Base-by-base conservation (phyloP, 1,139 yeast species). In the Fermentozyma sake region DNA sequence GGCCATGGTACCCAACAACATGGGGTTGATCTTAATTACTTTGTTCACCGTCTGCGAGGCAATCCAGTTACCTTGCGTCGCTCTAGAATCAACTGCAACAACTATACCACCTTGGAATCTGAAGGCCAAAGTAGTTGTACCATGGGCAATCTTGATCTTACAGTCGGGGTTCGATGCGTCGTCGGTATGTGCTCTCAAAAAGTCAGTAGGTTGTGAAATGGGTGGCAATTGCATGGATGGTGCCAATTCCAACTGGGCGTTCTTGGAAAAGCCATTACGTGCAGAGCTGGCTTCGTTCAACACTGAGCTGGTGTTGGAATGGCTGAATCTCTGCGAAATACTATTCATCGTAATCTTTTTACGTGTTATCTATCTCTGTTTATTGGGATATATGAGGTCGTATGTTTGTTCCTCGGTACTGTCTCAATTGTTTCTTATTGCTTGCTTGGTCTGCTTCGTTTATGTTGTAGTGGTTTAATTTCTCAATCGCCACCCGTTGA, bases 21-120 rank as follows among this genome's bases (percentile, higher is more conserved):
- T 83, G 29, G 97, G 96, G 58, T 93, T 93, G 61, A 91, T 91
- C 57, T 91, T 91, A 52, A 91, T 89, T 29, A 91, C 98, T 61
- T 91, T 91, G 61, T 91, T 89, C 41, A 91, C 99, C 2, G 96
- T 87, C 58, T 89, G 97, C 14, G 97, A 87, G 10, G 97, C 98
- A 48, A 93, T 82, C 96, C 96, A 91, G 50, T 83, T 81, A 30
- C 98, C 98, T 8, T 94, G 95, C n/a, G 97, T 84, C 35, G 98
- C 97, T 60, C 98, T 76, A 18, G 96, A 87, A 62, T 91, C 98
- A 14, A 91, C 97, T 0, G 97, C 97, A 32, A 91, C 96, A 23
- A 91, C 68, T 44, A 91, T 89, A 17, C 99, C 99, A 12, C 91
- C 96, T 61, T 89, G 78, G 61, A 89, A 93, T 55, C 97, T 73